Evolutionary conservation across 2,329 filamentous ascomycete genomes (phyloP).

Genomic region (Beauveria scarabaeidicola): DNA sequence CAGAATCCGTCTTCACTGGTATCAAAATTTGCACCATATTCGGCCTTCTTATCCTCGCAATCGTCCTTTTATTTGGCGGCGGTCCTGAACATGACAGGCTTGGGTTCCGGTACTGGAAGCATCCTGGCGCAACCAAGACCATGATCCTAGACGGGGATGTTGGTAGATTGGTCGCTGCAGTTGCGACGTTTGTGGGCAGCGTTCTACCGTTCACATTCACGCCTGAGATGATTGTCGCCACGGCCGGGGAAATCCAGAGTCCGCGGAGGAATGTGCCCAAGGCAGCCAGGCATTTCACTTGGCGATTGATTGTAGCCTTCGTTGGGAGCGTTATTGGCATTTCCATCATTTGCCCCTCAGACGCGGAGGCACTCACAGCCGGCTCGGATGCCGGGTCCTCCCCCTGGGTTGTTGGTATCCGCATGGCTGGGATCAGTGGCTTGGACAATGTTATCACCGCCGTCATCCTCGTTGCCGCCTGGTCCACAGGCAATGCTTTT

Average conservation of each 20-base stretch:
- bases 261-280: background rate
- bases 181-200: background rate
- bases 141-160: background rate
- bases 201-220: background rate
- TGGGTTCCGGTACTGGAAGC: background rate
- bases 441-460: slow-evolving; percentile 60
- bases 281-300: background rate
- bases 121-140: background rate
- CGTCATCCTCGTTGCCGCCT: slow-evolving; percentile 3
- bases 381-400: slow-evolving; percentile 25
- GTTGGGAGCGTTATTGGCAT: slow-evolving; percentile 7
- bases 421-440: slow-evolving; percentile 49
- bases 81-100: background rate
- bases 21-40: background rate
- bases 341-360: slow-evolving; percentile 22
- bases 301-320: slow-evolving; percentile 1
- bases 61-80: background rate
- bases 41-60: background rate
- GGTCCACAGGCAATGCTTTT: too few relatives aligned
- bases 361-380: slow-evolving; percentile 23
- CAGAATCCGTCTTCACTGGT: background rate
- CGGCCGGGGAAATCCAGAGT: too few relatives aligned
- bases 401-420: slow-evolving; percentile 59
- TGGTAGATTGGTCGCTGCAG: background rate
- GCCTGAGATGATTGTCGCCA: too few relatives aligned